Evolutionary conservation across 106 monocot species (phyloP), one percentile per base, ranked within the genome.

Genomic region (Dendrobium officinale): DNA sequence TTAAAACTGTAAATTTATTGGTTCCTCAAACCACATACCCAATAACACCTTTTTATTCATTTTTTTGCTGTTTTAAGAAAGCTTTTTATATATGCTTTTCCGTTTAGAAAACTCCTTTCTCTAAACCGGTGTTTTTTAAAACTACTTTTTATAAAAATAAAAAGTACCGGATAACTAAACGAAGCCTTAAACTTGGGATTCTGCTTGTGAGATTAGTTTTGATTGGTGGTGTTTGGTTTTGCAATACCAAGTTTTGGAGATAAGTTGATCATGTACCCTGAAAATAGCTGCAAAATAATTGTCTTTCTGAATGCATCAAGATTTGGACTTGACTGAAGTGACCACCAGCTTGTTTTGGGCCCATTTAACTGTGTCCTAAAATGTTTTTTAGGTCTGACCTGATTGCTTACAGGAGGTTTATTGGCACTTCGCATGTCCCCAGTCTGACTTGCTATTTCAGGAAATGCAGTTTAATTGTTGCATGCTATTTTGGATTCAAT

Each of bases 381-480:
- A 11, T 37, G 13, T 56, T 16, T 3, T 19, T 13, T 16, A 72
- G 37, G 29, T 40, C 4, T 31, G 17, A 72, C 11, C 73, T 43
- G 40, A 73, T 42, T 42, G 43, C 73, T 73, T 29, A 29, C 26
- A 22, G 70, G 26, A 61, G 22, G 61, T 5, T 61, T 61, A 22
- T n/a, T 61, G 2, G n/a, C 20, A 61, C 61, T 61, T 24, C 58
- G 1, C 4, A n/a, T 61, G 61, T 20, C 19, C 26, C 11, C 31
- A 68, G 13, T 61, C 31, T 2, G 31, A 29, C n/a, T 68, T 68
- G 26, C 2, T 68, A 68, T 20, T 33, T 68, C 31, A 68, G 26
- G 31, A 68, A 68, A 68, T 33, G 11, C 31, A 26, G 68, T 33
- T 15, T 68, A 68, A 68, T 68, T 68, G 68, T 68, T 68, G 68